phyloP scores from a whole-genome alignment of 371 early-diverging fungal genomes.

The Encephalitozoon intestinalis region DNA sequence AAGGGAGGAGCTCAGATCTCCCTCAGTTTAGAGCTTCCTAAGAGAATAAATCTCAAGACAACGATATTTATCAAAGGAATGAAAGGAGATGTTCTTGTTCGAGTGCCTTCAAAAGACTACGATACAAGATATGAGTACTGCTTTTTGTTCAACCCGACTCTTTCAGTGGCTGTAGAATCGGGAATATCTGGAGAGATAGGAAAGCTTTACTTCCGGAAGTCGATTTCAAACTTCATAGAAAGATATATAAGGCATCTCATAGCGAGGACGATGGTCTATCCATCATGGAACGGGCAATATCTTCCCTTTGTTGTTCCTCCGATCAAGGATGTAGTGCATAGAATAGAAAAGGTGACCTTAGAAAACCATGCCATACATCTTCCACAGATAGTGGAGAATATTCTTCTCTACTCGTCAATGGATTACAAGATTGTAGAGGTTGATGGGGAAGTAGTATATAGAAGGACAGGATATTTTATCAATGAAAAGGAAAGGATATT shows the following conservation, averaged over 20 bases:
- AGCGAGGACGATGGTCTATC: conserved; percentile 46
- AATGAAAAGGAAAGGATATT: conserved; percentile 33
- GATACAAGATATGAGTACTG: conserved; percentile 55
- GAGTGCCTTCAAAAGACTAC: conserved; percentile 56
- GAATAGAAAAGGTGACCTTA: conserved; percentile 16
- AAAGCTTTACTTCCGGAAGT: conserved; percentile 38
- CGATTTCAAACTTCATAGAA: conserved; percentile 47
- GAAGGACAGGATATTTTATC: conserved; percentile 44
- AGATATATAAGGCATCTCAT: conserved; percentile 40
- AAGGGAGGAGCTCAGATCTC: conserved; percentile 42
- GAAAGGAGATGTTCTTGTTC: conserved; percentile 48
- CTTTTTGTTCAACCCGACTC: conserved; percentile 49
- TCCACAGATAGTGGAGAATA: conserved; percentile 30
- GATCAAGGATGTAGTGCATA: conserved; percentile 32
- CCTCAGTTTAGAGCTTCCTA: conserved; percentile 50
- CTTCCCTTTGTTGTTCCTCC: conserved; percentile 50
- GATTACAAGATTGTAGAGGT: conserved; percentile 49
- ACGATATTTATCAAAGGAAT: conserved; percentile 42
- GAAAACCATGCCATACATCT: conserved; percentile 9
- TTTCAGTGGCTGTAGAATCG: conserved; percentile 49
- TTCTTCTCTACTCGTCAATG: conserved; percentile 36
- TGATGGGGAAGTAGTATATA: conserved; percentile 25
- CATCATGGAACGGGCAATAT: conserved; percentile 51
- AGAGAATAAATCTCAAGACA: conserved; percentile 37
- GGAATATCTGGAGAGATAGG: conserved; percentile 44